Percentiles rank a stretch among this genome's conserved stretches.
phyloP scores from a whole-genome alignment of 768 basidiomycete genomes.

The Trametes gibbosa region DNA sequence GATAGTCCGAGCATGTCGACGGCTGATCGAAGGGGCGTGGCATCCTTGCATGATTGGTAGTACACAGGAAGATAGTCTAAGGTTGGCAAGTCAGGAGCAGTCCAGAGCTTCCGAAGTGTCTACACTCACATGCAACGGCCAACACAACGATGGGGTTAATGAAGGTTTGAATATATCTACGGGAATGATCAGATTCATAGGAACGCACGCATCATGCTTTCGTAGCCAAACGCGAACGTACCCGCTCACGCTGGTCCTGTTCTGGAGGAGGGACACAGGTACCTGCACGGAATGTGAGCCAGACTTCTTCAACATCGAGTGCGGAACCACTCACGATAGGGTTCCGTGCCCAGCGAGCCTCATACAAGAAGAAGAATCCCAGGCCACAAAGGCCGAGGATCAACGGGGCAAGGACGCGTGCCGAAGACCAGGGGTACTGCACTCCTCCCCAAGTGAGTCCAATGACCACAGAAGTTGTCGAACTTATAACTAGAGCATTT shows the following conservation, averaged over 20 bases:
- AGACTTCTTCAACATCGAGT: neutral
- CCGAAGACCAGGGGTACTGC: slow-evolving; percentile 32
- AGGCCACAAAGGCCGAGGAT: slow-evolving; percentile 32
- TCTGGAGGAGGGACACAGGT: neutral
- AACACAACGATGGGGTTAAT: neutral
- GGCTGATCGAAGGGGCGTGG: slow-evolving; percentile 36
- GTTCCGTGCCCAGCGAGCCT: slow-evolving; percentile 24
- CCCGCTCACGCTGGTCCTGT: slow-evolving; percentile 6
- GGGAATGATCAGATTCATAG: neutral
- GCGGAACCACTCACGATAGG: slow-evolving; percentile 17
- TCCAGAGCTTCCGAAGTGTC: slow-evolving; percentile 24
- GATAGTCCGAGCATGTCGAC: slow-evolving; percentile 35
- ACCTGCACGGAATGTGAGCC: neutral
- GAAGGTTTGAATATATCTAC: neutral
- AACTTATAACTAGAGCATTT: slow-evolving; percentile 18
- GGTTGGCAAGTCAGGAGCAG: neutral
- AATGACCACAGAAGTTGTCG: slow-evolving; percentile 12
- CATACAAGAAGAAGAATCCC: slow-evolving; percentile 32
- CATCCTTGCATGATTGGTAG: slow-evolving; percentile 43
- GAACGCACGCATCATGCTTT: neutral
- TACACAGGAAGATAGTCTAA: slow-evolving; percentile 42
- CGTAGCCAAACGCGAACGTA: neutral
- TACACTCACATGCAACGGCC: slow-evolving; percentile 9
- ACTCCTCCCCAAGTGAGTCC: slow-evolving; percentile 34
- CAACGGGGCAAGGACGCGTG: slow-evolving; percentile 33